phyloP scores from a whole-genome alignment of 2,329 filamentous ascomycete genomes.

The Xylariales sp. region DNA sequence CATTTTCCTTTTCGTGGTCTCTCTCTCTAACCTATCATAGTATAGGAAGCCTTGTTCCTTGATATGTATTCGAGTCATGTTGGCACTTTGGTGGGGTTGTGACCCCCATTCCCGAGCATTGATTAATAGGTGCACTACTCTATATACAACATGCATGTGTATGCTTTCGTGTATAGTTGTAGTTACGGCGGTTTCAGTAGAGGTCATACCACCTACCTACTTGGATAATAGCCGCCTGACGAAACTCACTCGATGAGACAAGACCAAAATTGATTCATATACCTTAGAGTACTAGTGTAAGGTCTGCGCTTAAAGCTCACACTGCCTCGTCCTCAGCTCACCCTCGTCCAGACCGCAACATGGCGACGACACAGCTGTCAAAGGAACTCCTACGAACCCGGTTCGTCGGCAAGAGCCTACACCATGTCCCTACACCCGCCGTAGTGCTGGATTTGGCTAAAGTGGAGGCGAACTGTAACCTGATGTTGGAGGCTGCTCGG shows the following conservation, averaged over 20 bases:
- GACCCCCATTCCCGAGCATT: conserved; percentile 21
- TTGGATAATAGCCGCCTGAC: conserved; percentile 21
- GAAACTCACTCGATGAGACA: not conserved
- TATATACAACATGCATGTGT: not conserved
- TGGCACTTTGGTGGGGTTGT: conserved; percentile 28
- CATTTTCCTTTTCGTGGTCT: conserved; percentile 11
- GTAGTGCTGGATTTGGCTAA: conserved; percentile 76
- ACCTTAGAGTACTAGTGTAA: not conserved
- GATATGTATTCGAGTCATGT: conserved; percentile 17
- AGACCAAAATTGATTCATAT: not conserved
- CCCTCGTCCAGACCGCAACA: conserved; percentile 10
- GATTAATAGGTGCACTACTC: not conserved
- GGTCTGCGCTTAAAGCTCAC: not conserved
- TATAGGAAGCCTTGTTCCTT: not conserved
- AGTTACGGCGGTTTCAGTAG: not conserved
- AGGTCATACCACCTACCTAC: conserved; percentile 20
- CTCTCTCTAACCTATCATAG: conserved; percentile 23
- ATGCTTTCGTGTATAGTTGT: conserved; percentile 8
- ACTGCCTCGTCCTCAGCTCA: not conserved
- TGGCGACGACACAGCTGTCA: conserved; percentile 42
- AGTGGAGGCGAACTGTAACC: conserved; percentile 73
- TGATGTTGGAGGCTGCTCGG: conserved; percentile 74
- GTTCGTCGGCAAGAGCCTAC: conserved; percentile 70
- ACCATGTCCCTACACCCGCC: conserved; percentile 72
- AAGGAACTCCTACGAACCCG: conserved; percentile 53